Percentiles rank a stretch among this genome's conserved stretches.
Evolutionary conservation across 768 basidiomycete species (phyloP).

Genomic region (Gloeophyllum trabeum): DNA sequence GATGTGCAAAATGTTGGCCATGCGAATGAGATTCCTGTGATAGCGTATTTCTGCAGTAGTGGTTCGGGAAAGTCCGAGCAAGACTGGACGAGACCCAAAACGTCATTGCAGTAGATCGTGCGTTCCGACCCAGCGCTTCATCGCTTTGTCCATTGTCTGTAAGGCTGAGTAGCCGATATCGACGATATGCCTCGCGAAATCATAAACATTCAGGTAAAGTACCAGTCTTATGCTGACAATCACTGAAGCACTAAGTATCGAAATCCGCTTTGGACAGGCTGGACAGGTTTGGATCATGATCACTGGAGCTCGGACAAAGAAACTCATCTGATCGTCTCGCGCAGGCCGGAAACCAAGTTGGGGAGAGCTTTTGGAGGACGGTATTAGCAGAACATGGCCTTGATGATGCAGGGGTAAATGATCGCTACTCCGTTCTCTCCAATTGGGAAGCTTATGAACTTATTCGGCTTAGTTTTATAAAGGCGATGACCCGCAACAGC

Average conservation of each 20-base stretch:
- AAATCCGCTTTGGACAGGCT: conserved; percentile 34
- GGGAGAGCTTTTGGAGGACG: conserved; percentile 84
- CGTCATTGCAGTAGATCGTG: too few species aligned
- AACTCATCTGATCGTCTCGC: conserved; percentile 6
- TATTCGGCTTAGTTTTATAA: conserved; percentile 56
- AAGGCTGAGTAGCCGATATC: neutral
- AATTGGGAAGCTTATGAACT: neutral
- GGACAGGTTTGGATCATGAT: conserved; percentile 52
- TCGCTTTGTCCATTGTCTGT: too few species aligned
- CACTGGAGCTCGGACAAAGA: conserved; percentile 1
- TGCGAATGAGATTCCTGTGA: too few species aligned
- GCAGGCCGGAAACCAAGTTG: conserved; percentile 68
- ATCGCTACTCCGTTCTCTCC: neutral
- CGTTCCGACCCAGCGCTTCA: too few species aligned
- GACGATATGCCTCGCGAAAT: conserved; percentile 67
- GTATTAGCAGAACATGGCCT: conserved; percentile 82
- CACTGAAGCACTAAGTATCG: neutral
- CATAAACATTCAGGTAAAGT: conserved; percentile 61
- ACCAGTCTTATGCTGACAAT: conserved; percentile 1
- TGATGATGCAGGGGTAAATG: conserved; percentile 52
- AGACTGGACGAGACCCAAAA: too few species aligned
- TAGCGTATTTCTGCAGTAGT: too few species aligned
- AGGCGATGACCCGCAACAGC: conserved; percentile 65
- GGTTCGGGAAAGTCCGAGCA: too few species aligned
- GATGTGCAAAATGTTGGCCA: too few species aligned